Evolutionary conservation across 2,329 filamentous ascomycete species (phyloP).

Genomic region (Cladophialophora carrionii): DNA sequence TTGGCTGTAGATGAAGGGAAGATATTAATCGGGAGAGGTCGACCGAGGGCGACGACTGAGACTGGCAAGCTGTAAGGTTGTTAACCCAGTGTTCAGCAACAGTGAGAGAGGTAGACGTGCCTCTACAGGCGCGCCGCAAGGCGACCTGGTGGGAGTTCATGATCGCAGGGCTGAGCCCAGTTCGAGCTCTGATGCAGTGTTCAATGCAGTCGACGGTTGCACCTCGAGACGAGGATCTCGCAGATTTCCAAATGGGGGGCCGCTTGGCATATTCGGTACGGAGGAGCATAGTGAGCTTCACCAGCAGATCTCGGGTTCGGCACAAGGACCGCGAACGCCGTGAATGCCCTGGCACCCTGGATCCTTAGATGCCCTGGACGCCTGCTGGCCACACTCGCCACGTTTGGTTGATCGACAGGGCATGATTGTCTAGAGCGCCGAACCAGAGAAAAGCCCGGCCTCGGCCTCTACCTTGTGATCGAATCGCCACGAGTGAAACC

Average conservation of each 20-base stretch:
- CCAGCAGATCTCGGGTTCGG: neutral
- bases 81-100: neutral
- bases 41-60: slow-evolving; percentile 4
- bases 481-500: neutral
- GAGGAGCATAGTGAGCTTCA: neutral
- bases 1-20: slow-evolving; percentile 16
- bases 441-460: slow-evolving; percentile 12
- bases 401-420: slow-evolving; percentile 9
- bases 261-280: neutral
- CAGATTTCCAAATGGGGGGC: neutral
- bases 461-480: neutral
- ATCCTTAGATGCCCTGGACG: neutral
- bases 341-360: neutral
- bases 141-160: slow-evolving; percentile 28
- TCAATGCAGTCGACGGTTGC: neutral
- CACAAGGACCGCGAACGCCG: neutral
- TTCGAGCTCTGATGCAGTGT: neutral
- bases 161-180: slow-evolving; percentile 1
- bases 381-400: neutral
- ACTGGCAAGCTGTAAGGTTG: slow-evolving; percentile 6
- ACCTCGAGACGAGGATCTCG: neutral
- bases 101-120: slow-evolving; percentile 16
- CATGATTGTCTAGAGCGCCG: neutral
- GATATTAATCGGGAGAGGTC: slow-evolving; percentile 23
- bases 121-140: slow-evolving; percentile 24